Evolutionary conservation across 1,284 basidiomycete genomes (phyloP), one percentile per base, ranked within the genome.

Genomic region (Austropuccinia psidii): DNA sequence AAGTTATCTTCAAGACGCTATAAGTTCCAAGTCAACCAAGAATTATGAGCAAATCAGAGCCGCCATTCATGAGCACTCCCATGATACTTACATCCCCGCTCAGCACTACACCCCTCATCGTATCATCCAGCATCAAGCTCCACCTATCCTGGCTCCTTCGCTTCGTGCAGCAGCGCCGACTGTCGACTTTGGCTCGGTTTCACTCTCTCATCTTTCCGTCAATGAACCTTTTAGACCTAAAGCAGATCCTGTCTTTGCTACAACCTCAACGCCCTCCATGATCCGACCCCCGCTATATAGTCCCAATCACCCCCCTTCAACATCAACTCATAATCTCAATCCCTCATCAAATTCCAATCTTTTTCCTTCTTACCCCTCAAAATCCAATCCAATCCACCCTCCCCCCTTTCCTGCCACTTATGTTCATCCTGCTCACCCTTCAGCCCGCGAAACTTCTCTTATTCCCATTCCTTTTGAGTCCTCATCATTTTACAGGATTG

Each of bases 401-500:
- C 24, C 29, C 29, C 35, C 19, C 31, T 17, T 7, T n/a, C 1
- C n/a, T 17, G 19, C 39, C 67, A n/a, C n/a, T n/a, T n/a, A n/a
- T n/a, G n/a, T n/a, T n/a, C n/a, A n/a, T n/a, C n/a, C n/a, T n/a
- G n/a, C n/a, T n/a, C 45, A 19, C 9, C 55, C 31, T 41, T 60
- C 31, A 39, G 29, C 35, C 29, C 35, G 5, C 43, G 33, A 45
- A 27, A 41, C n/a, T 8, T 37, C 1, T 60, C 21, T 58, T 24
- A 8, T 72, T 39, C 45, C 58, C 35, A 39, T 66, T 49, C 27
- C 2, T 33, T 72, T 70, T 24, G 67, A 58, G 49, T 21, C 9
- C 17, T 72, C 69, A 8, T 58, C 69, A 0, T 72, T 72, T 37
- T 72, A 52, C 62, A 41, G 58, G n/a, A 21, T 72, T 39, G 69